A percentile compares a stretch with the other conserved stretches of the same genome.
Evolutionary conservation across 2,329 filamentous ascomycete genomes (phyloP).

Genomic region (Ophiostoma himal-ulmi): DNA sequence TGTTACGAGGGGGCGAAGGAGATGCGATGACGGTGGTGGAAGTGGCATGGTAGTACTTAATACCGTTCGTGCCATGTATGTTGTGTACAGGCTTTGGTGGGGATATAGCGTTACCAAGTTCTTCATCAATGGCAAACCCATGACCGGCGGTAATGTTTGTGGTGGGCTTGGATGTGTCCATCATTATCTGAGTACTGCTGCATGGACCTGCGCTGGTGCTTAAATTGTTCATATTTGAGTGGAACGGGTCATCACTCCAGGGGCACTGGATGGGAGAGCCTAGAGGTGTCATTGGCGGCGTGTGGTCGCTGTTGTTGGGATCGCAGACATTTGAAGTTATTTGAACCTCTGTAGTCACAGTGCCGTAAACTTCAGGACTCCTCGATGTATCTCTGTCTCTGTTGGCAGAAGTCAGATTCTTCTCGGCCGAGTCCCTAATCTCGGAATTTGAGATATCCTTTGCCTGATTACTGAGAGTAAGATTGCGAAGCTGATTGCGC

Average conservation of each 20-base stretch:
- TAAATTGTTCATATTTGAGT: not conserved
- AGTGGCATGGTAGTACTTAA: slow-evolving; percentile 14
- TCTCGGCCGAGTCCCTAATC: slow-evolving; percentile 24
- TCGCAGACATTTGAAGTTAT: slow-evolving; percentile 35
- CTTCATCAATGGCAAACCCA: slow-evolving; percentile 6
- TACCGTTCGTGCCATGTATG: slow-evolving; percentile 14
- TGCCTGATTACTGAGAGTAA: slow-evolving; percentile 43
- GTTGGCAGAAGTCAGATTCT: not conserved
- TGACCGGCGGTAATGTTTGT: not conserved
- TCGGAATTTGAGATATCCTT: slow-evolving; percentile 32
- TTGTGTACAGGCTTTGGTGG: slow-evolving; percentile 16
- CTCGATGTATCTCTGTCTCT: not conserved
- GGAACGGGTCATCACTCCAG: slow-evolving; percentile 22
- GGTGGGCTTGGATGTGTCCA: not conserved
- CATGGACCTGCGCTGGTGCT: not conserved
- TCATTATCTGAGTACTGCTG: not conserved
- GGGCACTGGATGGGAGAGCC: slow-evolving; percentile 21
- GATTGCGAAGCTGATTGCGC: slow-evolving; percentile 49
- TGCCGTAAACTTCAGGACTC: slow-evolving; percentile 40
- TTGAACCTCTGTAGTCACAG: slow-evolving; percentile 49
- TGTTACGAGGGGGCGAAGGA: not conserved
- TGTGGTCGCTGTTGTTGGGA: slow-evolving; percentile 15
- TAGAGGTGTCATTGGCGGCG: slow-evolving; percentile 20
- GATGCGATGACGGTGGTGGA: slow-evolving; percentile 23
- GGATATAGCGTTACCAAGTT: slow-evolving; percentile 3